phyloP scores from a whole-genome alignment of 345 rosid genomes.

The Mercurialis annua region DNA sequence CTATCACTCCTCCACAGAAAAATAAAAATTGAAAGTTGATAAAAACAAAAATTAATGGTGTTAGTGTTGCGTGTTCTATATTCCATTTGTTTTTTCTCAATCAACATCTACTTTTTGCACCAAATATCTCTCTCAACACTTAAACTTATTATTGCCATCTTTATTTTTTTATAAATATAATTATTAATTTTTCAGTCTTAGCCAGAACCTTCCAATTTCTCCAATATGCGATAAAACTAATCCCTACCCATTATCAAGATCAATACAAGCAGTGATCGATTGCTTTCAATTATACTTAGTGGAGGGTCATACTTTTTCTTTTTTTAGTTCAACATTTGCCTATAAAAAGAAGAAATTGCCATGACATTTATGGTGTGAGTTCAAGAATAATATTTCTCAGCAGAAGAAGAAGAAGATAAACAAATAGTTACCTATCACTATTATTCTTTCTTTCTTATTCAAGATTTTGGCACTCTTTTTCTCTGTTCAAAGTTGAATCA shows the following conservation, averaged over 20 bases:
- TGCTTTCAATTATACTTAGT: constrained; percentile 28
- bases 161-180: too few relatives aligned
- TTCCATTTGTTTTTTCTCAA: constrained; percentile 21
- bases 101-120: constrained; percentile 35
- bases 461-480: constrained; percentile 5
- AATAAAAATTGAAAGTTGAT: constrained; percentile 5
- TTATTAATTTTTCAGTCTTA: neutral
- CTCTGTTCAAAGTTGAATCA: constrained; percentile 13
- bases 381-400: neutral
- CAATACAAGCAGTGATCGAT: constrained; percentile 15
- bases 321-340: constrained; percentile 20
- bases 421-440: neutral
- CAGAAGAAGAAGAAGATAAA: constrained; percentile 3
- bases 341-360: constrained; percentile 36
- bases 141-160: too few relatives aligned
- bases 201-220: constrained; percentile 31
- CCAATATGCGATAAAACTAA: constrained; percentile 29
- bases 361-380: constrained; percentile 13
- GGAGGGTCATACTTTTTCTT: constrained; percentile 24
- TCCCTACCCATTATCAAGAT: constrained; percentile 28
- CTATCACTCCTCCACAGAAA: constrained; percentile 17
- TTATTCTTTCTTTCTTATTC: constrained; percentile 12
- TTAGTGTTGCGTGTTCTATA: constrained; percentile 27
- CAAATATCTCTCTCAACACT: neutral
- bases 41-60: neutral